Conservation (phyloP, 768 basidiomycete genomes). For the Trametes meyenii region DNA sequence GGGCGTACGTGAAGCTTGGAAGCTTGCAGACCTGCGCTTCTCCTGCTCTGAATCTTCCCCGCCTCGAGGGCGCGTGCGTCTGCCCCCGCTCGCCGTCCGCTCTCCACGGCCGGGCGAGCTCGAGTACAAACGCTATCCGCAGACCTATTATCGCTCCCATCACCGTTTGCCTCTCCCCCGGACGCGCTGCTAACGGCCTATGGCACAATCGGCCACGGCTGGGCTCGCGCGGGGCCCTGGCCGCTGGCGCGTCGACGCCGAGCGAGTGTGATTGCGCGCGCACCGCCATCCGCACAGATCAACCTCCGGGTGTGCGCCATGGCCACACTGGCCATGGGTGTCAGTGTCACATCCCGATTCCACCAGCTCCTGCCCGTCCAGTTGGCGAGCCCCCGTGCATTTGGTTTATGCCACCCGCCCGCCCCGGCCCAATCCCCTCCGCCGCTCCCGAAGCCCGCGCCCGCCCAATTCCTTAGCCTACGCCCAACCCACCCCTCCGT, state of each 20-base stretch:
- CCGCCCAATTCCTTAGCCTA: neutral
- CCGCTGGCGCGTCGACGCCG: neutral
- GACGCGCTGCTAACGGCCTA: neutral
- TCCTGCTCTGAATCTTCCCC: too few species aligned
- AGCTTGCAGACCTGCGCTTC: too few species aligned
- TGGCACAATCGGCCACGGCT: neutral
- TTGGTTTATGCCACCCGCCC: too few species aligned
- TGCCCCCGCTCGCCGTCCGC: too few species aligned
- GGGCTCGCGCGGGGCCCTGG: neutral
- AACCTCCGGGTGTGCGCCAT: slow-evolving; percentile 7
- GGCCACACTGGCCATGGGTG: neutral
- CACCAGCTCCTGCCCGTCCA: neutral
- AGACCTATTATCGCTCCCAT: too few species aligned
- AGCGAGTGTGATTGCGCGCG: slow-evolving; percentile 5
- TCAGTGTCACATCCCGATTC: neutral
- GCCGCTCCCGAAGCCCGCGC: neutral
- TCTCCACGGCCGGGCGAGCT: too few species aligned
- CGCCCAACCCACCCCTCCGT: neutral
- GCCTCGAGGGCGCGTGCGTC: too few species aligned
- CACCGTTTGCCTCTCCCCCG: neutral
- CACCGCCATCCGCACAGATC: slow-evolving; percentile 17
- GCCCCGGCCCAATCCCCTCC: neutral
- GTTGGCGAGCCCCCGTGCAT: neutral
- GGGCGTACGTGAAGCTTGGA: too few species aligned
- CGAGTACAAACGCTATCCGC: too few species aligned